Evolutionary conservation across 129 eudicot species (phyloP).

Genomic region (Flaveria brownii): DNA sequence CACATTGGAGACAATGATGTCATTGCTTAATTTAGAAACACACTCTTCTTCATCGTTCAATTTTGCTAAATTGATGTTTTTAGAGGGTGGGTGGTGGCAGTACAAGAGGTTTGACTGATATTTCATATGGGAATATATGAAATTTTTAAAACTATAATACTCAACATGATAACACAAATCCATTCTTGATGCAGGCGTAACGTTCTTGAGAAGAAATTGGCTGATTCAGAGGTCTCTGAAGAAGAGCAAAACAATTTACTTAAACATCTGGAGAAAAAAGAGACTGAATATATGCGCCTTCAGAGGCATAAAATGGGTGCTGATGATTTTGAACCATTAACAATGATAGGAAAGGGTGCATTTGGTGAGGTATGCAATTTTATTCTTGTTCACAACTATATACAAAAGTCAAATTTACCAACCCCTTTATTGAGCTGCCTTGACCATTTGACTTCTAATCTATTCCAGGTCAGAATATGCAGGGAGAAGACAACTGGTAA

Average conservation of each 20-base stretch:
- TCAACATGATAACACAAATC: background rate
- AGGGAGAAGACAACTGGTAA: constrained; percentile 88
- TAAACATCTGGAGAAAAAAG: constrained; percentile 84
- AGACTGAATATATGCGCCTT: constrained; percentile 90
- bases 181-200: constrained; percentile 57
- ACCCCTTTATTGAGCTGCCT: constrained; percentile 20
- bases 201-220: constrained; percentile 84
- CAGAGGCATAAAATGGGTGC: constrained; percentile 99
- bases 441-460: constrained; percentile 14
- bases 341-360: constrained; percentile 98
- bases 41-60: background rate
- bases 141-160: constrained; percentile 7
- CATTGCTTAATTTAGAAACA: constrained; percentile 6
- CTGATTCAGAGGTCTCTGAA: constrained; percentile 87
- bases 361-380: constrained; percentile 76
- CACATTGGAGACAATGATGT: constrained; percentile 6
- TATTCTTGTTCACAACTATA: background rate
- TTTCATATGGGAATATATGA: background rate
- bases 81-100: background rate
- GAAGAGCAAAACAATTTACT: constrained; percentile 86
- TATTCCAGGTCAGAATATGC: constrained; percentile 79
- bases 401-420: constrained; percentile 12
- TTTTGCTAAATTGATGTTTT: constrained; percentile 11
- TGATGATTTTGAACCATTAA: constrained; percentile 91
- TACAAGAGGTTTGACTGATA: background rate